These are phyloP conservation scores for Colletotrichum filicis DNA, from an alignment of 2,329 filamentous ascomycete genomes.

Conservation along the genomic window DNA sequence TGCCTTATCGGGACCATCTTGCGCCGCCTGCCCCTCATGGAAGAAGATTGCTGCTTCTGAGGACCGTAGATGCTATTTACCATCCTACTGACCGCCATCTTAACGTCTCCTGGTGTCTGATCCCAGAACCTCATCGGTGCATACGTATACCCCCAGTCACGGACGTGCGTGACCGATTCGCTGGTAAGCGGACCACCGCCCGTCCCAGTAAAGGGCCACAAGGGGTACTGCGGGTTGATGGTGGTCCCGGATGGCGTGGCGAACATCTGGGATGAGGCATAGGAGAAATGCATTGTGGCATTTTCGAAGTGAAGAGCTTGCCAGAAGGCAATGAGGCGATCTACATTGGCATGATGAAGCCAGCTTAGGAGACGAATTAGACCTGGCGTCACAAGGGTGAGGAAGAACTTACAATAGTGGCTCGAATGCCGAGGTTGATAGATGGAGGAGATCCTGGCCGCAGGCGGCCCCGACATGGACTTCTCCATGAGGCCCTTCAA, in stretches of 20 bases:
- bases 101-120: slow-evolving; percentile 67
- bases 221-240: slow-evolving; percentile 56
- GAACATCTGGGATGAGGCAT: slow-evolving; percentile 50
- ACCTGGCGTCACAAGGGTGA: background rate
- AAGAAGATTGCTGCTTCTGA: slow-evolving; percentile 11
- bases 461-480: slow-evolving; percentile 54
- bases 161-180: slow-evolving; percentile 44
- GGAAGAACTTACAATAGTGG: slow-evolving; percentile 54
- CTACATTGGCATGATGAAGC: slow-evolving; percentile 68
- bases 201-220: slow-evolving; percentile 61
- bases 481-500: slow-evolving; percentile 57
- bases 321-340: slow-evolving; percentile 71
- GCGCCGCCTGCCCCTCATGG: background rate
- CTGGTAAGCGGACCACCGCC: slow-evolving; percentile 55
- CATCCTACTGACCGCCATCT: slow-evolving; percentile 67
- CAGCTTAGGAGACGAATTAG: slow-evolving; percentile 45
- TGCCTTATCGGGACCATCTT: slow-evolving; percentile 35
- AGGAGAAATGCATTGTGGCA: slow-evolving; percentile 48
- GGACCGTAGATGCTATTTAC: slow-evolving; percentile 63
- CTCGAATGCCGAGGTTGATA: slow-evolving; percentile 57
- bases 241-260: slow-evolving; percentile 51
- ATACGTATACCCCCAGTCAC: slow-evolving; percentile 53
- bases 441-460: slow-evolving; percentile 46
- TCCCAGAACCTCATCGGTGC: slow-evolving; percentile 56
- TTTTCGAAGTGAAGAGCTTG: slow-evolving; percentile 54